Conservation (phyloP, 1,139 yeast genomes). For the Saccharomyces hybrid region DNA sequence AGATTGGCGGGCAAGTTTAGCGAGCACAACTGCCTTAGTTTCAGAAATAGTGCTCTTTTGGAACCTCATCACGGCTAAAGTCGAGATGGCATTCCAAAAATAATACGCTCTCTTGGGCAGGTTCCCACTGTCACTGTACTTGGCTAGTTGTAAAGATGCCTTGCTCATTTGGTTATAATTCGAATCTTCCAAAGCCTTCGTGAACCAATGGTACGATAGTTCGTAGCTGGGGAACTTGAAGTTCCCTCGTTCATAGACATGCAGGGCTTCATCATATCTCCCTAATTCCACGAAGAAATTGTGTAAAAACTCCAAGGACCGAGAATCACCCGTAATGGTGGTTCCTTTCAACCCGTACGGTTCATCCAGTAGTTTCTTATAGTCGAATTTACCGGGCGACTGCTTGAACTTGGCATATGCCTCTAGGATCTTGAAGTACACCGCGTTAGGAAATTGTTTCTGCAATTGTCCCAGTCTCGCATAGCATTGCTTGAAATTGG, state of each 20-base stretch:
- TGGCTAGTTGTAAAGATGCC: constrained; percentile 22
- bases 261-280: constrained; percentile 20
- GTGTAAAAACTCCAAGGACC: constrained; percentile 22
- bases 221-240: constrained; percentile 24
- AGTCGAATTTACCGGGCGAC: constrained; percentile 23
- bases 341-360: constrained; percentile 17
- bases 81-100: constrained; percentile 28
- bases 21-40: constrained; percentile 20
- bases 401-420: constrained; percentile 24
- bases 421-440: constrained; percentile 21
- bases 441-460: constrained; percentile 21
- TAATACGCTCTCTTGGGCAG: constrained; percentile 15
- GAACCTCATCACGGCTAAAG: constrained; percentile 19
- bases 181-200: constrained; percentile 18
- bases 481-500: constrained; percentile 25
- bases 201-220: constrained; percentile 25
- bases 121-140: constrained; percentile 10
- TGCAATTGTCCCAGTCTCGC: constrained; percentile 16
- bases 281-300: constrained; percentile 22
- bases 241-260: constrained; percentile 23
- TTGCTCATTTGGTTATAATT: constrained; percentile 23
- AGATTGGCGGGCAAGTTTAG: constrained; percentile 20
- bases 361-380: constrained; percentile 12
- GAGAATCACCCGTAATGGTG: constrained; percentile 18
- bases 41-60: constrained; percentile 14